Base-by-base conservation (phyloP, 2,329 filamentous ascomycete genomes). In the Neurospora crassa region DNA sequence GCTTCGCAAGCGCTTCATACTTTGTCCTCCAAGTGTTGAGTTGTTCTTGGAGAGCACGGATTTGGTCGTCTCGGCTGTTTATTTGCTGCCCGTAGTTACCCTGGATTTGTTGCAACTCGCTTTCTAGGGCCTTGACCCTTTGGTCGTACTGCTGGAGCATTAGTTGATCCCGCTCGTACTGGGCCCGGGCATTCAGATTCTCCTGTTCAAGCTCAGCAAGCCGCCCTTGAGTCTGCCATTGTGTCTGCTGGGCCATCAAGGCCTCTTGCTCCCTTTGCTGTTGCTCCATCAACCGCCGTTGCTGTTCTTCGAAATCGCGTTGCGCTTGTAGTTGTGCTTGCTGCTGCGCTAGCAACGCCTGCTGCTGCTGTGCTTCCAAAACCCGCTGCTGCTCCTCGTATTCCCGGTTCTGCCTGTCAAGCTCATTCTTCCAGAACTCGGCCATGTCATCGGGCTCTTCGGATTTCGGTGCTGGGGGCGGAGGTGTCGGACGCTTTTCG, bases 1-100 rank as follows among this genome's bases (percentile, higher is more conserved):
- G 87, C 83, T 98, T 99, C 34, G 96, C 96, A 68, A 99, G 84
- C 0, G 95, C 92, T 80, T 99, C 96, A 78, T 99, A 99, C 81
- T 99, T 99, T 69, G 92, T 91, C 72, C 96, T 88, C 96, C 96
- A 99, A 0, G 94, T 97, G 81, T 97, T 97, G 75, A 98, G 92
- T 82, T 98, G 96, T 82, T 98, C 96, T 78, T 98, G 96, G 24
- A 99, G 84, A 1, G 96, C 91, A 34, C 91, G 87, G 76, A 99
- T 94, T 81, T 98, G 95, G 76, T 98, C 96, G 78, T 99, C 96
- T 79, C 94, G 96, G 79, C 94, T 97, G 43, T 87, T 83, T 69
- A 92, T 90, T 79, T 98, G 96, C 80, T 97, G 91, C 59, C 91
- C 90, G 76, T 92, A 91, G 79, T 94, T 97, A 76, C 86, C 88